These are phyloP conservation scores for Aciculosporium take DNA, from an alignment of 2,329 filamentous ascomycete species.

Conservation along the genomic window DNA sequence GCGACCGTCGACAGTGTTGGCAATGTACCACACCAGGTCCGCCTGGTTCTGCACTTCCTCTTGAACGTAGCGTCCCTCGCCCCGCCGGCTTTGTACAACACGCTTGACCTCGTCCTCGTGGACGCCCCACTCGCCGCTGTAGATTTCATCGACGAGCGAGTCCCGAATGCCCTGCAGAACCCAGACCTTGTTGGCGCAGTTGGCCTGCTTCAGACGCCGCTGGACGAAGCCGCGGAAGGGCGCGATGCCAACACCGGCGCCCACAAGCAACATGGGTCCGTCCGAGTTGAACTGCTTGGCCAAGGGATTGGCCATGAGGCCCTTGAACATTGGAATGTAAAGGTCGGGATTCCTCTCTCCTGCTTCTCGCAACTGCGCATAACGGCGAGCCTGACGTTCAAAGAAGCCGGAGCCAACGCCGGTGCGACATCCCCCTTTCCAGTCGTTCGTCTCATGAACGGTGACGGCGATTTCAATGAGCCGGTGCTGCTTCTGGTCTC, in stretches of 20 bases:
- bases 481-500: slow-evolving; percentile 57
- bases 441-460: slow-evolving; percentile 75
- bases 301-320: slow-evolving; percentile 91
- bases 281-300: slow-evolving; percentile 84
- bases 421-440: slow-evolving; percentile 56
- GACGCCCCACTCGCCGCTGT: slow-evolving; percentile 90
- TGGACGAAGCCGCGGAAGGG: slow-evolving; percentile 97
- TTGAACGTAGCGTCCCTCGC: slow-evolving; percentile 83
- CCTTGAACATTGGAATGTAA: slow-evolving; percentile 92
- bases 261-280: slow-evolving; percentile 94
- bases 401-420: slow-evolving; percentile 90
- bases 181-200: slow-evolving; percentile 97
- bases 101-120: slow-evolving; percentile 78
- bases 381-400: slow-evolving; percentile 64
- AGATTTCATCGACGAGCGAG: slow-evolving; percentile 86
- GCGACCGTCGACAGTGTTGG: slow-evolving; percentile 89
- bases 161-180: slow-evolving; percentile 91
- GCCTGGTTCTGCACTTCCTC: slow-evolving; percentile 86
- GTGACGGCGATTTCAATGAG: slow-evolving; percentile 95
- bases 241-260: slow-evolving; percentile 89
- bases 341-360: slow-evolving; percentile 47
- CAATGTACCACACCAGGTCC: slow-evolving; percentile 95
- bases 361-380: slow-evolving; percentile 51
- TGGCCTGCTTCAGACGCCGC: slow-evolving; percentile 81
- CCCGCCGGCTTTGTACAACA: slow-evolving; percentile 61